A percentile compares a stretch with the other conserved stretches of the same genome.
These are phyloP conservation scores for Petasospora fabianii DNA, from an alignment of 1,139 yeast genomes.

Conservation along the genomic window DNA sequence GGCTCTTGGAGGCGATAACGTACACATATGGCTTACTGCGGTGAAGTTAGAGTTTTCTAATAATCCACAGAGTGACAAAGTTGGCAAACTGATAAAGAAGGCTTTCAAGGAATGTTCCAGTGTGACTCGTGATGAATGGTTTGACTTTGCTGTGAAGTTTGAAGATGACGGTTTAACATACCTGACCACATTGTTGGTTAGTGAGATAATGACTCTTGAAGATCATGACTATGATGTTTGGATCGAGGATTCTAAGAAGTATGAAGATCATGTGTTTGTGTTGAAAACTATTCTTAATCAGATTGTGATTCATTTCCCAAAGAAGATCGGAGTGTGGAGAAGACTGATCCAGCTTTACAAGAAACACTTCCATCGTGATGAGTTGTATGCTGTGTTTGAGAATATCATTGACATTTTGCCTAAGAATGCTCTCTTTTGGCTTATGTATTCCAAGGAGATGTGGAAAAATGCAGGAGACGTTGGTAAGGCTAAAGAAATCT, in stretches of 20 bases:
- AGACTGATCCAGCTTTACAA: conserved; percentile 47
- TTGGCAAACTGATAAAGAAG: conserved; percentile 44
- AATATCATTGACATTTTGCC: conserved; percentile 46
- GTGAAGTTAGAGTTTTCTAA: conserved; percentile 56
- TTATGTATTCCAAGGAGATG: conserved; percentile 71
- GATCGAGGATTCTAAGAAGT: conserved; percentile 42
- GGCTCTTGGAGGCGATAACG: conserved; percentile 41
- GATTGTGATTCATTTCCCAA: conserved; percentile 46
- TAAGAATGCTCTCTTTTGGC: conserved; percentile 45
- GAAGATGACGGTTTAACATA: conserved; percentile 29
- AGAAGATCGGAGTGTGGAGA: conserved; percentile 53
- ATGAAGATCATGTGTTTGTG: conserved; percentile 30
- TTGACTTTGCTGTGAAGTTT: conserved; percentile 37
- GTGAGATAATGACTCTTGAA: conserved; percentile 44
- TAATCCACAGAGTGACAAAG: conserved; percentile 38
- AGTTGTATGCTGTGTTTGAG: conserved; percentile 48
- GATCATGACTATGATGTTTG: conserved; percentile 39
- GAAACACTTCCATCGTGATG: conserved; percentile 28
- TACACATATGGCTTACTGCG: conserved; percentile 68
- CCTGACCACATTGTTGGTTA: conserved; percentile 33
- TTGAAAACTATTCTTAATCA: conserved; percentile 44
- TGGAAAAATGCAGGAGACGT: conserved; percentile 49
- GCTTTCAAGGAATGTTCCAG: conserved; percentile 45
- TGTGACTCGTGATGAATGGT: conserved; percentile 41
- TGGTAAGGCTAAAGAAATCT: conserved; percentile 49